Conservation (phyloP, 2,329 filamentous ascomycete genomes). For the Penicillium glabrum region DNA sequence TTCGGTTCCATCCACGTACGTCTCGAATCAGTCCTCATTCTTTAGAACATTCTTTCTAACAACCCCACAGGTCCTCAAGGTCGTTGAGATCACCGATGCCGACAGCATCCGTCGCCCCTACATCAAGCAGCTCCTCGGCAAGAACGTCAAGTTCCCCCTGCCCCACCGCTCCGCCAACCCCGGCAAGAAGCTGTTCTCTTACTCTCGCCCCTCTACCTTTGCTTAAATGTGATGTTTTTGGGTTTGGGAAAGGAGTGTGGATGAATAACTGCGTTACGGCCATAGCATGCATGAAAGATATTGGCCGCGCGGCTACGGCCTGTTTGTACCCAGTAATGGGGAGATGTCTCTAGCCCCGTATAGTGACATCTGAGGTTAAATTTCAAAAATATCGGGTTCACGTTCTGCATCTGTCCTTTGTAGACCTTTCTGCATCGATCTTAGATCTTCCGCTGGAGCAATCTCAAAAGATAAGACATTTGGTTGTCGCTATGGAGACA, state of each 20-base stretch:
- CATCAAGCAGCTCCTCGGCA: conserved; percentile 97
- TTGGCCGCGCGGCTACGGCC: conserved; percentile 35
- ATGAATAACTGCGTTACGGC: conserved; percentile 45
- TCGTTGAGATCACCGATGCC: conserved; percentile 93
- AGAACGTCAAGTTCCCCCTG: conserved; percentile 96
- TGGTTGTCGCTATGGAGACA: not conserved
- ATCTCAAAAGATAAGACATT: not conserved
- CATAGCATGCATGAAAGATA: conserved; percentile 43
- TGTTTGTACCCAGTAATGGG: conserved; percentile 37
- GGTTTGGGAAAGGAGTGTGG: conserved; percentile 38
- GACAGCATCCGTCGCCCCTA: conserved; percentile 97
- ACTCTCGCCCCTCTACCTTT: conserved; percentile 94
- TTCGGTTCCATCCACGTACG: conserved; percentile 99
- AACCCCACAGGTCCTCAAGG: conserved; percentile 80
- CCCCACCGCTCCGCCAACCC: conserved; percentile 90
- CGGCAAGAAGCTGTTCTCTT: conserved; percentile 88
- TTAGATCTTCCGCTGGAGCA: not conserved
- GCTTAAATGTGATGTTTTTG: conserved; percentile 66
- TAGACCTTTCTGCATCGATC: not conserved
- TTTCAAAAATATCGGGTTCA: conserved; percentile 38
- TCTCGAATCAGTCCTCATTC: conserved; percentile 24
- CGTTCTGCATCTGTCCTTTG: conserved; percentile 5
- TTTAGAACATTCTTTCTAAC: conserved; percentile 11
- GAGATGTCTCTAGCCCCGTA: conserved; percentile 43
- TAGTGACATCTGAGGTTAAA: conserved; percentile 42